Conservation (phyloP, 1,139 yeast genomes). For the Lodderomyces jiufengensis region DNA sequence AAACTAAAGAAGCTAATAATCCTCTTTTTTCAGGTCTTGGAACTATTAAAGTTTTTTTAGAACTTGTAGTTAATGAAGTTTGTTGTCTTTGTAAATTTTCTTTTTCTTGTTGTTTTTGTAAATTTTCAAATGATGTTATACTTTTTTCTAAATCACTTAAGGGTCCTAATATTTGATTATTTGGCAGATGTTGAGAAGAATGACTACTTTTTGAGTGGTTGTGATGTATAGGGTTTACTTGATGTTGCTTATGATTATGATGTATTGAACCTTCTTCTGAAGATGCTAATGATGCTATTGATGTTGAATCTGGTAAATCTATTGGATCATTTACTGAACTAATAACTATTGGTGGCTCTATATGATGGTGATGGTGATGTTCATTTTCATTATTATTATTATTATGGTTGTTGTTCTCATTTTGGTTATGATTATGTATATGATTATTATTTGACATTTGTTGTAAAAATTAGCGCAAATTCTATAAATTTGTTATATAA, state of each 20-base stretch:
- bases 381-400: background rate
- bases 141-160: constrained; percentile 9
- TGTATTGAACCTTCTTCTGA: constrained; percentile 1
- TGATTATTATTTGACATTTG: background rate
- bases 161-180: constrained; percentile 10
- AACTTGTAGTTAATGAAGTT: constrained; percentile 7
- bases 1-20: constrained; percentile 44
- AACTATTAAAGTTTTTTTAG: constrained; percentile 26
- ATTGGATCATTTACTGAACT: background rate
- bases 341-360: background rate
- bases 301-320: constrained; percentile 5
- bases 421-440: background rate
- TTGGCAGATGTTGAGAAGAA: constrained; percentile 5
- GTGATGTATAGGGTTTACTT: constrained; percentile 7
- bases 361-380: background rate
- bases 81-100: constrained; percentile 1
- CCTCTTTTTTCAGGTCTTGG: constrained; percentile 52
- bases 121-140: constrained; percentile 8
- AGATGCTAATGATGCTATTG: constrained; percentile 9
- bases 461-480: no score
- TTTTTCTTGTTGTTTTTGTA: constrained; percentile 4
- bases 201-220: no score
- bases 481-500: no score
- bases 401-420: background rate
- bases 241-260: constrained; percentile 3